A percentile compares a stretch with the other conserved stretches of the same genome.
These are phyloP conservation scores for Fusarium acutatum DNA, from an alignment of 2,329 filamentous ascomycete species.

Conservation along the genomic window DNA sequence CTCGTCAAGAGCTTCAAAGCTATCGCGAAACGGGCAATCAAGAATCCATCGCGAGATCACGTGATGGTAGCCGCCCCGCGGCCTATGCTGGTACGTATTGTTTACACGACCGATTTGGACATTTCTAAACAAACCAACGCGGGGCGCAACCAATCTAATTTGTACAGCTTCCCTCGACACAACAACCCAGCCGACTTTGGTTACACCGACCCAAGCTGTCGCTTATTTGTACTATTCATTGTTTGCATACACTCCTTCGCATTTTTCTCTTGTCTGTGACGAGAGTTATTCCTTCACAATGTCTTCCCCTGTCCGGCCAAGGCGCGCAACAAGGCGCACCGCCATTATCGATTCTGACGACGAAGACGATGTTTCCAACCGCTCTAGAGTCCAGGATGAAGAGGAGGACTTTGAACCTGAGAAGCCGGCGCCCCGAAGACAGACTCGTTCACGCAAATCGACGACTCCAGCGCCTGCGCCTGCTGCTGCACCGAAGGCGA, in stretches of 20 bases:
- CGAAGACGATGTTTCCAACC: constrained; percentile 69
- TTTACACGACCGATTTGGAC: constrained; percentile 52
- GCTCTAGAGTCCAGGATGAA: constrained; percentile 64
- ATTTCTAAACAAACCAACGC: constrained; percentile 52
- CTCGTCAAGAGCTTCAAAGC: constrained; percentile 21
- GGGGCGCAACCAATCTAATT: constrained; percentile 44
- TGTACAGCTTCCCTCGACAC: constrained; percentile 20
- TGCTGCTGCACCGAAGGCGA: constrained; percentile 54
- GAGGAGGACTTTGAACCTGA: constrained; percentile 83
- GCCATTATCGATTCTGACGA: constrained; percentile 84
- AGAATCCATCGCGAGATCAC: constrained; percentile 35
- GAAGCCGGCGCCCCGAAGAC: constrained; percentile 63
- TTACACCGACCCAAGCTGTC: not conserved
- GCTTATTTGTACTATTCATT: not conserved
- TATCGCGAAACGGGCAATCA: constrained; percentile 35
- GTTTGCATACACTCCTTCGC: not conserved
- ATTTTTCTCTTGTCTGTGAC: constrained; percentile 18
- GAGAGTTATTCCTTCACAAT: constrained; percentile 35
- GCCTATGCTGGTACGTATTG: constrained; percentile 38
- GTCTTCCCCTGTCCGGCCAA: constrained; percentile 49
- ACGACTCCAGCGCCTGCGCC: constrained; percentile 55
- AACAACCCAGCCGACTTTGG: not conserved
- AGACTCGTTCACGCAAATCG: constrained; percentile 53
- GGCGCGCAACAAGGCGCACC: constrained; percentile 69
- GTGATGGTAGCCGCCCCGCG: constrained; percentile 13